Conservation (phyloP, 768 basidiomycete genomes). For the Dioszegia hungarica region DNA sequence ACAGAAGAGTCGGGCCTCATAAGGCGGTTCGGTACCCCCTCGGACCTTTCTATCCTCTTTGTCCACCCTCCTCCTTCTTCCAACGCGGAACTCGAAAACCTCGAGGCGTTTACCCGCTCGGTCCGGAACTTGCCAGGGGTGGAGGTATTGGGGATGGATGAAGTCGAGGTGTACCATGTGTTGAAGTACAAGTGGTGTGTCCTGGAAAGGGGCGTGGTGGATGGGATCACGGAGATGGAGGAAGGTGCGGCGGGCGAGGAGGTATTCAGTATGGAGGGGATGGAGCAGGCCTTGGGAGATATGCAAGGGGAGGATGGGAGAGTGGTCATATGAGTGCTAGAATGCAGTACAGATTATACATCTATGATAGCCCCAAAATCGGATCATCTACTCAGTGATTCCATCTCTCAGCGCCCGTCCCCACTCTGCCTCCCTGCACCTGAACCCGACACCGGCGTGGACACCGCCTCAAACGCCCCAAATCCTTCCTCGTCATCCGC, state of each 20-base stretch:
- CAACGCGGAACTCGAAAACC: background rate
- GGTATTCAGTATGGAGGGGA: conserved; percentile 1
- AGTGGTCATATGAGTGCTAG: too few relatives aligned
- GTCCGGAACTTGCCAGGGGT: conserved; percentile 69
- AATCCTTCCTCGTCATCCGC: conserved; percentile 22
- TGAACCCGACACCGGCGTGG: too few relatives aligned
- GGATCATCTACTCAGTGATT: too few relatives aligned
- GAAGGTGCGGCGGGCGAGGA: conserved; percentile 4
- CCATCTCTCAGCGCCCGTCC: too few relatives aligned
- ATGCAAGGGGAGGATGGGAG: background rate
- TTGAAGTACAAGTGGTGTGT: conserved; percentile 77
- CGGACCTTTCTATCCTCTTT: conserved; percentile 42
- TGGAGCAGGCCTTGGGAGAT: background rate
- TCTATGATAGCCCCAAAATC: too few relatives aligned
- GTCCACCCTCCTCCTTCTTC: conserved; percentile 24
- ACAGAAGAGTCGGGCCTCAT: conserved; percentile 8
- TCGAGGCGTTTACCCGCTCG: conserved; percentile 55
- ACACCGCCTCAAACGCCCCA: conserved; percentile 40
- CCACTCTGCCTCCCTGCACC: too few relatives aligned
- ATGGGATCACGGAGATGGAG: conserved; percentile 43
- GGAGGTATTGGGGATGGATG: conserved; percentile 57
- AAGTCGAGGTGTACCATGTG: conserved; percentile 70
- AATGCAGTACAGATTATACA: too few relatives aligned
- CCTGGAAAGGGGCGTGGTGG: conserved; percentile 76
- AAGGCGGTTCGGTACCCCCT: conserved; percentile 26